These are phyloP conservation scores for Emydomyces testavorans DNA, from an alignment of 2,329 filamentous ascomycete species.

Conservation along the genomic window DNA sequence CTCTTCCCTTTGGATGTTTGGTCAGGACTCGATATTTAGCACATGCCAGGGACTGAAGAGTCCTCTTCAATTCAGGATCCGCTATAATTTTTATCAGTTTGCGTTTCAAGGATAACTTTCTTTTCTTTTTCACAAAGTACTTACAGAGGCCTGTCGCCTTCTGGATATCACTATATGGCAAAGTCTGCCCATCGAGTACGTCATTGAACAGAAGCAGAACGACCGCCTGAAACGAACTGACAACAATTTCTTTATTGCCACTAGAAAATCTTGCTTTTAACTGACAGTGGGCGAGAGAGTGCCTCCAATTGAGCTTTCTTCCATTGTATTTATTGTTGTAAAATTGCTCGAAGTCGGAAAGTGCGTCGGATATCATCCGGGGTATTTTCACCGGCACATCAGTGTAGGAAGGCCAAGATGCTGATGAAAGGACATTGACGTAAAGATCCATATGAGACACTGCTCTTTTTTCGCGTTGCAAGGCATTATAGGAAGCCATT, in stretches of 20 bases:
- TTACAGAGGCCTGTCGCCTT: conserved; percentile 60
- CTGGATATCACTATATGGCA: conserved; percentile 66
- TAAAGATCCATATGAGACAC: conserved; percentile 57
- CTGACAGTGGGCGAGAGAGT: conserved; percentile 81
- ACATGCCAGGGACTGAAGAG: conserved; percentile 88
- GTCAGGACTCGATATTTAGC: conserved; percentile 72
- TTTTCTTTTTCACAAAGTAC: conserved; percentile 19
- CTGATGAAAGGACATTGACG: conserved; percentile 81
- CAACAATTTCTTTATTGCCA: conserved; percentile 74
- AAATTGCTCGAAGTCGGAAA: conserved; percentile 69
- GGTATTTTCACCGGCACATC: conserved; percentile 67
- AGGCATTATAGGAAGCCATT: conserved; percentile 72
- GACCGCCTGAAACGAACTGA: conserved; percentile 84
- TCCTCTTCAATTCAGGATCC: conserved; percentile 71
- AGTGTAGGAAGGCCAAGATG: conserved; percentile 86
- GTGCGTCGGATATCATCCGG: conserved; percentile 58
- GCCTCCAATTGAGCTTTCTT: conserved; percentile 79
- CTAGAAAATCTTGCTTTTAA: conserved; percentile 69
- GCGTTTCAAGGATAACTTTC: not conserved
- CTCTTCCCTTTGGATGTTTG: conserved; percentile 75
- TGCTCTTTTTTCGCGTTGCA: conserved; percentile 50
- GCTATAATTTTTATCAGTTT: conserved; percentile 30
- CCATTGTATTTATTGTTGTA: conserved; percentile 87
- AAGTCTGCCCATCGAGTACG: conserved; percentile 47
- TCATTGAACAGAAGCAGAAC: conserved; percentile 85